Evolutionary conservation across 2,329 filamentous ascomycete genomes (phyloP).

Genomic region (Pseudogymnoascus sp.): DNA sequence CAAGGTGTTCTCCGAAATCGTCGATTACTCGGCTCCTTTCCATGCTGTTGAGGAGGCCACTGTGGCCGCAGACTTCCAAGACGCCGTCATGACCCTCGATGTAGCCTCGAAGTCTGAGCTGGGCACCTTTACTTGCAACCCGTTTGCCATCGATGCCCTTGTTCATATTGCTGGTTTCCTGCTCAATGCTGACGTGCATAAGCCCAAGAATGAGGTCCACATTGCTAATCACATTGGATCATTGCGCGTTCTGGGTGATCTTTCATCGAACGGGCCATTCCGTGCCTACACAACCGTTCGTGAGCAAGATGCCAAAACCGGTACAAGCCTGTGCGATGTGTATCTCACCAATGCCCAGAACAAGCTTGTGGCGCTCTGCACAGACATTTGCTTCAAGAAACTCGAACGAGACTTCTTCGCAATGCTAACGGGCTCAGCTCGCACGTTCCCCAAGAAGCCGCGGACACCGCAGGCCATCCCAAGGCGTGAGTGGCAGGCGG

Average conservation of each 20-base stretch:
- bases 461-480: neutral
- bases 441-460: neutral
- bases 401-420: constrained; percentile 1
- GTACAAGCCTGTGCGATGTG: neutral
- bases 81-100: neutral
- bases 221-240: constrained; percentile 56
- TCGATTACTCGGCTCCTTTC: constrained; percentile 26
- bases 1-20: constrained; percentile 27
- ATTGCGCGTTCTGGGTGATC: constrained; percentile 30
- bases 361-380: neutral
- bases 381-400: neutral
- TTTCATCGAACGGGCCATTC: neutral
- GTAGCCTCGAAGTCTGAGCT: neutral
- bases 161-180: constrained; percentile 54
- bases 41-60: constrained; percentile 28
- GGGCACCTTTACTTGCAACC: constrained; percentile 48
- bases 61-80: constrained; percentile 14
- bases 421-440: neutral
- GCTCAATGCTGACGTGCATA: constrained; percentile 49
- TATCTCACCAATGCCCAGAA: neutral
- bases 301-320: neutral
- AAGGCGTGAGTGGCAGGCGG: neutral
- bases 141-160: constrained; percentile 52
- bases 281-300: neutral
- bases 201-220: constrained; percentile 49